These are phyloP conservation scores for Kodamaea hsintzibuensis DNA, from an alignment of 805 yeast species.

Conservation along the genomic window DNA sequence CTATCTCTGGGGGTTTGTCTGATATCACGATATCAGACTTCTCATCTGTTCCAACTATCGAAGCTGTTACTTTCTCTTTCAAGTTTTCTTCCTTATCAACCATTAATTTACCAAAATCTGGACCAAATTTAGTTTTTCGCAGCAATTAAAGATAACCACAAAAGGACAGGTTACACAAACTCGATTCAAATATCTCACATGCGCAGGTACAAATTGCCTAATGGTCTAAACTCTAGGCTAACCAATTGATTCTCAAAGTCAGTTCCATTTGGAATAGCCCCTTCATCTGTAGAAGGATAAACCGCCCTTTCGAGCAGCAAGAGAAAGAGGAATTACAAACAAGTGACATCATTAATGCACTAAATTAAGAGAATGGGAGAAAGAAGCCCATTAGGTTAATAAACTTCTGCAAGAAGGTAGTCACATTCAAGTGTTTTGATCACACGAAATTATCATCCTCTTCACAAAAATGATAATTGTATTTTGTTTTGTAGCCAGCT, in stretches of 20 bases:
- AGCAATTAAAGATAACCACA: slow-evolving; percentile 4
- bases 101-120: neutral
- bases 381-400: neutral
- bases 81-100: neutral
- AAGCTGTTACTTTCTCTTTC: neutral
- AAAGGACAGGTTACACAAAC: slow-evolving; percentile 5
- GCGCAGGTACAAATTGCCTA: neutral
- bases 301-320: too few species aligned
- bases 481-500: neutral
- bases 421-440: neutral
- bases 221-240: neutral
- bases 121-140: neutral
- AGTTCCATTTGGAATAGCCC: too few species aligned
- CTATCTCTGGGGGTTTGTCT: too few species aligned
- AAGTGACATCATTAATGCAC: too few species aligned
- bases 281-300: too few species aligned
- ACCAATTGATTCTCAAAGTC: neutral
- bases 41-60: too few species aligned
- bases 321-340: too few species aligned
- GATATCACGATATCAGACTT: too few species aligned
- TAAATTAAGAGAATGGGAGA: neutral
- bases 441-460: neutral
- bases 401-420: neutral
- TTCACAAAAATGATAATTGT: neutral
- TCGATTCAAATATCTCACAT: neutral